Evolutionary conservation across 2,329 filamentous ascomycete species (phyloP).

Genomic region (Xylaria sp.): DNA sequence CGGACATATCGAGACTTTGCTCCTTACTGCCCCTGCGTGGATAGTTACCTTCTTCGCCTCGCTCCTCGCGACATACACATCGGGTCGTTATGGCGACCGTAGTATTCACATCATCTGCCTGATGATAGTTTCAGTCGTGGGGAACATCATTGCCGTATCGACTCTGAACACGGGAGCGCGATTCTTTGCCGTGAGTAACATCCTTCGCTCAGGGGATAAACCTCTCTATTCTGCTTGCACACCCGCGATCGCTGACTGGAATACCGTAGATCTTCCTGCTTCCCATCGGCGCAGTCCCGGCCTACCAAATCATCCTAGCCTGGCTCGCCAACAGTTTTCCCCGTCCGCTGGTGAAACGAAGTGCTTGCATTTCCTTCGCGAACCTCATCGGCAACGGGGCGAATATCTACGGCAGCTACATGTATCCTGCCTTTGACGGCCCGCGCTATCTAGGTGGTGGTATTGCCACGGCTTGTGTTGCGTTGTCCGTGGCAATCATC

Average conservation of each 20-base stretch:
- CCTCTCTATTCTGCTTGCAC: too few species aligned
- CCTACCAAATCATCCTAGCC: constrained; percentile 57
- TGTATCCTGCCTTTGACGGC: constrained; percentile 40
- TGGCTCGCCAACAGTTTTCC: constrained; percentile 66
- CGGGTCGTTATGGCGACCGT: constrained; percentile 49
- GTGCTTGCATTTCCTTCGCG: constrained; percentile 59
- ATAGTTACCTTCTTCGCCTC: constrained; percentile 48
- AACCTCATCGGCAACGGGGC: constrained; percentile 60
- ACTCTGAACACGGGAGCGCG: constrained; percentile 46
- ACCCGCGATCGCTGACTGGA: neutral
- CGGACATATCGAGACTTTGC: constrained; percentile 47
- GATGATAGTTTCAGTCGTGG: constrained; percentile 46
- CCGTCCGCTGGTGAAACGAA: constrained; percentile 62
- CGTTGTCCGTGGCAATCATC: constrained; percentile 53
- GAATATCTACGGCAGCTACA: constrained; percentile 43
- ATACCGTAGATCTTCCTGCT: constrained; percentile 48
- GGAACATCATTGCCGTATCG: constrained; percentile 51
- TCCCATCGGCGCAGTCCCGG: constrained; percentile 48
- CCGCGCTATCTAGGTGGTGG: constrained; percentile 49
- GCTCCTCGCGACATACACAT: constrained; percentile 49
- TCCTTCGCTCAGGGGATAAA: neutral
- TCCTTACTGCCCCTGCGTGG: constrained; percentile 56
- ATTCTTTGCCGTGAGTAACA: constrained; percentile 46
- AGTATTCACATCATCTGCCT: constrained; percentile 50
- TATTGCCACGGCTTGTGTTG: constrained; percentile 56